Conservation (phyloP, 331 rosid species). For the Prunus yedoensis region DNA sequence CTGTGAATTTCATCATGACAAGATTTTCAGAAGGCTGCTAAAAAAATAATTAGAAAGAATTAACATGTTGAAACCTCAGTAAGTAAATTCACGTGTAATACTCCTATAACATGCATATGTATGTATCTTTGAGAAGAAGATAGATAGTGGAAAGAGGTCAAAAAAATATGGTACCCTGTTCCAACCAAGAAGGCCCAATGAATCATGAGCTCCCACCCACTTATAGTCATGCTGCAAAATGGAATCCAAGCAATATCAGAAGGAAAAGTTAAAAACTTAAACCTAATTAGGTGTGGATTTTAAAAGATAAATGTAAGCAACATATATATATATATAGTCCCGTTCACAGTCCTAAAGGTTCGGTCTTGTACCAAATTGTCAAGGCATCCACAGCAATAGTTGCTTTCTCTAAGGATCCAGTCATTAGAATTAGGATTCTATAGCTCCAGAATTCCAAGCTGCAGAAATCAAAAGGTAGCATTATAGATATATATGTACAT, state of each 20-base stretch:
- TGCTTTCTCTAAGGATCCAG: constrained; percentile 55
- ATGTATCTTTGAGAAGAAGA: no score
- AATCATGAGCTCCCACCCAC: constrained; percentile 87
- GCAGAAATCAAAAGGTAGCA: not conserved
- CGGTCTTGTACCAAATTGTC: constrained; percentile 48
- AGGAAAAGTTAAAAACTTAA: no score
- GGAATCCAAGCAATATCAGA: not conserved
- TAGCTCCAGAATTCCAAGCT: constrained; percentile 87
- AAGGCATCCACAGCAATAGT: constrained; percentile 71
- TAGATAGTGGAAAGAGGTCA: no score
- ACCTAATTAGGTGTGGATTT: no score
- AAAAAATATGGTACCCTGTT: constrained; percentile 39
- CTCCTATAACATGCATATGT: no score
- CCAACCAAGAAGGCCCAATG: constrained; percentile 74
- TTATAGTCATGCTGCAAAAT: constrained; percentile 64
- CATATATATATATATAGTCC: no score
- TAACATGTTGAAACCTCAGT: no score
- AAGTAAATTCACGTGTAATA: no score
- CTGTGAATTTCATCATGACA: constrained; percentile 25
- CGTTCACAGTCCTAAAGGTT: no score
- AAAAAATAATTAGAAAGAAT: no score
- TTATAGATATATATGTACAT: no score
- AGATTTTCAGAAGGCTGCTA: not conserved
- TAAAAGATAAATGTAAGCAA: not conserved
- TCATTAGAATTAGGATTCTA: constrained; percentile 60